phyloP scores from a whole-genome alignment of 352 stramenopile genomes.

The Phytophthora quininea region DNA sequence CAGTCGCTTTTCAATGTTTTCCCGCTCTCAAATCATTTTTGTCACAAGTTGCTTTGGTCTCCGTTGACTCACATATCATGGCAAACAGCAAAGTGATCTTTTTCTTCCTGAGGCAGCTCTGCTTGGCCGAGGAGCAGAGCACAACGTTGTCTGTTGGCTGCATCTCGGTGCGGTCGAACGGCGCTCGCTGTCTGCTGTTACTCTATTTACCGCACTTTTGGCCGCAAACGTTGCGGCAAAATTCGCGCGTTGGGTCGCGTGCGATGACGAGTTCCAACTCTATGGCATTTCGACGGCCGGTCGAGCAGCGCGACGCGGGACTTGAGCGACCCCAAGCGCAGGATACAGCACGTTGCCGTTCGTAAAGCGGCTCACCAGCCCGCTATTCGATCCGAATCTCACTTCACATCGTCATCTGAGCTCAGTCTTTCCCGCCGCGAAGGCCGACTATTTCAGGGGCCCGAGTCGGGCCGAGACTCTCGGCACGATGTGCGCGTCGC shows the following conservation, averaged over 20 bases:
- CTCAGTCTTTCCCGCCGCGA: neutral
- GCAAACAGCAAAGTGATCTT: no score
- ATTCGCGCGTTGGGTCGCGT: neutral
- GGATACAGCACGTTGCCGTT: neutral
- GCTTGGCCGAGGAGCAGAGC: no score
- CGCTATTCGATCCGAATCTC: neutral
- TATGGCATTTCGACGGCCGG: conserved; percentile 17
- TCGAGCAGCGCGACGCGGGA: neutral
- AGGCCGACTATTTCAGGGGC: conserved; percentile 17
- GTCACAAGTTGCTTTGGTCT: neutral
- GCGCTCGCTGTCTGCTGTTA: no score
- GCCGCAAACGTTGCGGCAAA: neutral
- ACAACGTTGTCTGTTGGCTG: no score
- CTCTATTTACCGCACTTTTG: no score
- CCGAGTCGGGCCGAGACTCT: neutral
- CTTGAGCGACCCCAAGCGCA: no score
- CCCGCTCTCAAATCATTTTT: neutral
- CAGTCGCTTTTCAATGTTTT: neutral
- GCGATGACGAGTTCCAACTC: neutral
- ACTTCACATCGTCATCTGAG: conserved; percentile 5
- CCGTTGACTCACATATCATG: neutral
- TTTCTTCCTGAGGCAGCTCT: no score
- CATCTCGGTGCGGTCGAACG: neutral
- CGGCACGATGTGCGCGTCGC: conserved; percentile 12
- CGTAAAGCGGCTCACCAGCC: neutral